Conservation (phyloP, 192 early-diverging fungal genomes). For the Entomortierella chlamydospora region DNA sequence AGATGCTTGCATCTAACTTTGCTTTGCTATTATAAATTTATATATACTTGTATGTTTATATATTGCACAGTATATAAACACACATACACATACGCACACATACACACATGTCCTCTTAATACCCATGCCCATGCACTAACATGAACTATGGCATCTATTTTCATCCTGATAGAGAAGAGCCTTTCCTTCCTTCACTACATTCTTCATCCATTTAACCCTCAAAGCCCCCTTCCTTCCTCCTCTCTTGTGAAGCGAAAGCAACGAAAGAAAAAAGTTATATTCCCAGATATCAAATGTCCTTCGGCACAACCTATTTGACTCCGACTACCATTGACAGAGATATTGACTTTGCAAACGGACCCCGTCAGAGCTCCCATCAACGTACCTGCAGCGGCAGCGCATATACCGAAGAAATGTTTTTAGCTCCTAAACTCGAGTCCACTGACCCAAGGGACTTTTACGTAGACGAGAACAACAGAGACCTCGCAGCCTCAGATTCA, state of each 20-base stretch:
- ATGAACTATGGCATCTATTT: too few species aligned
- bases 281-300: conserved; percentile 27
- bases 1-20: too few species aligned
- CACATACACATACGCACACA: too few species aligned
- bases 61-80: too few species aligned
- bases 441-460: conserved; percentile 32
- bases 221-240: background rate
- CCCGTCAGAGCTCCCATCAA: conserved; percentile 24
- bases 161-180: too few species aligned
- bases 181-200: too few species aligned
- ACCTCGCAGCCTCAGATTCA: conserved; percentile 12
- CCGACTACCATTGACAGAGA: conserved; percentile 41
- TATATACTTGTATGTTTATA: too few species aligned
- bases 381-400: conserved; percentile 28
- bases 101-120: too few species aligned
- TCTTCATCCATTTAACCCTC: too few species aligned
- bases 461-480: conserved; percentile 33
- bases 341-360: conserved; percentile 20
- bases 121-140: too few species aligned
- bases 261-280: background rate
- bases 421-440: conserved; percentile 40
- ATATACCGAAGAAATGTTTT: conserved; percentile 32
- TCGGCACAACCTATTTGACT: conserved; percentile 39
- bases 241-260: background rate
- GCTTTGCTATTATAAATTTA: too few species aligned